Percentiles rank a stretch among this genome's conserved stretches.
These are phyloP conservation scores for Suillus ampliporus DNA, from an alignment of 768 basidiomycete genomes.

Conservation along the genomic window DNA sequence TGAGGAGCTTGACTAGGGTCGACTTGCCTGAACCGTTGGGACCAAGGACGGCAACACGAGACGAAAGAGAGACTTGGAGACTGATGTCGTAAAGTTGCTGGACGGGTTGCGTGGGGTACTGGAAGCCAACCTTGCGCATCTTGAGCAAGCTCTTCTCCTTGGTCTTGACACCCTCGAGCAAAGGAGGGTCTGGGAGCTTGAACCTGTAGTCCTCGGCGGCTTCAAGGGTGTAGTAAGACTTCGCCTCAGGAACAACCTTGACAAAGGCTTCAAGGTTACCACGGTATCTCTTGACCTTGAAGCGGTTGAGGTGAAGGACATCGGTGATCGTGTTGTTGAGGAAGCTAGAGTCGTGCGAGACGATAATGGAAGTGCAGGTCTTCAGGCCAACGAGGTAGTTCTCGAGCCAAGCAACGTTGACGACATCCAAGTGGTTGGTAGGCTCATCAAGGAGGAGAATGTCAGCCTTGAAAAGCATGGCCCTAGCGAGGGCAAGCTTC, in stretches of 20 bases:
- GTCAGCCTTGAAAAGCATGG: slow-evolving; percentile 98
- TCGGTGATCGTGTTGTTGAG: slow-evolving; percentile 98
- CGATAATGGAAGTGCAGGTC: slow-evolving; percentile 96
- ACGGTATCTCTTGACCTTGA: slow-evolving; percentile 95
- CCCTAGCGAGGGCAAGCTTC: slow-evolving; percentile 97
- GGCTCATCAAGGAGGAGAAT: slow-evolving; percentile 97
- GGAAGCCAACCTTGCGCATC: slow-evolving; percentile 98
- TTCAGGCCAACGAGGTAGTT: slow-evolving; percentile 87
- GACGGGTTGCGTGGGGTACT: slow-evolving; percentile 84
- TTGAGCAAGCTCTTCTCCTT: slow-evolving; percentile 97
- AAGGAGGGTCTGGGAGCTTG: slow-evolving; percentile 96
- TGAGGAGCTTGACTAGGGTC: slow-evolving; percentile 95
- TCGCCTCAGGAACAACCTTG: slow-evolving; percentile 93
- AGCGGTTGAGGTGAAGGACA: slow-evolving; percentile 96
- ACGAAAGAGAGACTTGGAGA: slow-evolving; percentile 96
- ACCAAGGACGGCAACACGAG: slow-evolving; percentile 97
- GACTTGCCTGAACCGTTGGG: slow-evolving; percentile 99
- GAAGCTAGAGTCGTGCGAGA: slow-evolving; percentile 98
- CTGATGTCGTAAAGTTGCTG: slow-evolving; percentile 95
- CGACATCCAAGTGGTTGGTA: slow-evolving; percentile 95
- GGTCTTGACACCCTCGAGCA: slow-evolving; percentile 99
- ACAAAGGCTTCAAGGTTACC: slow-evolving; percentile 97
- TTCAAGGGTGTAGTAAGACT: slow-evolving; percentile 96
- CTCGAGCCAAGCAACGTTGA: slow-evolving; percentile 98
- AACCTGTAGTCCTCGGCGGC: slow-evolving; percentile 97